Base-by-base conservation (phyloP, 345 rosid species). In the Kernera saxatilis region DNA sequence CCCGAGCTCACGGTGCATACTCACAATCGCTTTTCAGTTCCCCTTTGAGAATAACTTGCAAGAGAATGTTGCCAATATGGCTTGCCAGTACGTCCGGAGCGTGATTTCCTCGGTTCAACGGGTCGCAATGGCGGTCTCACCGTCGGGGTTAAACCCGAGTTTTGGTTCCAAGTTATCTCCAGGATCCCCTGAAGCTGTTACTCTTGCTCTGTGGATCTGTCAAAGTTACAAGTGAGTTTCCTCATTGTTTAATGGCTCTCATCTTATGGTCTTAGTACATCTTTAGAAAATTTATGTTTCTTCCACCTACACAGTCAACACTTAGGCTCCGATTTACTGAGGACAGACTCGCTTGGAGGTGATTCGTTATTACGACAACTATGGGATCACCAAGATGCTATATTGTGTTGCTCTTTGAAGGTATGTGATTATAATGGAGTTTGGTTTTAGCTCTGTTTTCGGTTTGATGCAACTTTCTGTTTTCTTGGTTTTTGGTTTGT, bases 21-120 rank as follows among this genome's bases (percentile, higher is more conserved):
- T 95, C 79, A 92, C 99, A 2, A 92, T 95, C 14, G 99, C 99
- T 29, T 92, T 95, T 76, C 99, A 95, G 74, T 92, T 95, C 82
- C 97, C 99, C 5, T 92, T 88, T 59, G 98, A 92, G 67, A 80
- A 81, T 82, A 87, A 80, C 73, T 78, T 90, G 55, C 98, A 90
- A 66, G 99, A 95, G 0, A 95, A 85, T 78, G 99, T 95, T 55
- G 94, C 94, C 1, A 76, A 84, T 70, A 92, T 95, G 99, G 99
- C 98, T 19, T 84, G 91, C 3, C 98, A 92, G 73, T 95, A 95
- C 25, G 84, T 95, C 3, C 84, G 96, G 3, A 95, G 92, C 12
- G 96, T 95, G 64, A 92, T 95, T 55, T 84, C 97, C 11, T 86
- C 99, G 0, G 97, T 95, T 51, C 99, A 95, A 86, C 84, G 94